Base-by-base conservation (phyloP, 2,329 filamentous ascomycete species). In the Calonectria pseudoturangicola region DNA sequence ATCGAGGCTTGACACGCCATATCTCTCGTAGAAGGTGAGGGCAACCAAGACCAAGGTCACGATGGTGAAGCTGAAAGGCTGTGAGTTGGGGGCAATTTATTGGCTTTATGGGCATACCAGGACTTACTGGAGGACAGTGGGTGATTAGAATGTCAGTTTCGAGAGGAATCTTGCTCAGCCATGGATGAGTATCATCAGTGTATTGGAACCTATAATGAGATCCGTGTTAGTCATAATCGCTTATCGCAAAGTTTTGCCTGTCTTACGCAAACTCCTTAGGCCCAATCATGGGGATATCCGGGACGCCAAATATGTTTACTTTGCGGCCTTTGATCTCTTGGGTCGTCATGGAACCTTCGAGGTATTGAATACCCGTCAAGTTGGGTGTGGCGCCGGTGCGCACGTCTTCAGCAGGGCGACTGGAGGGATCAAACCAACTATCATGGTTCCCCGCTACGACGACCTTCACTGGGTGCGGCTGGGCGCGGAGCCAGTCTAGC, bases 371-470 rank as follows among this genome's bases (percentile, higher is more conserved):
- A 51, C 87, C 87, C 66, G 89, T 92, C 86, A 94, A 92, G 77
- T 95, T 87, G 18, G 96, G 87, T 36, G 82, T 83, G 73, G 86
- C 85, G n/a, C 83, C 82, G 1, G 85, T 84, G n/a, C 86, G 81
- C 25, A 88, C 87, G 80, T 95, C 92, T 56, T 89, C 86, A 12
- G 88, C 84, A 18, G 82, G 83, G 4, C 94, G 89, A 16, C 91
- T 92, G 41, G 87, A 87, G 28, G 90, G 87, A 83, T 98, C 96
- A 73, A 98, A 93, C 86, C 92, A 97, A 79, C 91, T 93, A 81
- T 98, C 96, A 83, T 98, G 96, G 81, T 98, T 98, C 1, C 96
- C 96, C 39, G 92, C 91, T 39, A 98, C 92, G 43, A 96, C 90
- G 28, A 98, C 88, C 83, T 98, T 98, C 83, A 97, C 89, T 43